Evolutionary conservation across 495 filamentous ascomycete species (phyloP).

Genomic region (Xylaria palmicola): DNA sequence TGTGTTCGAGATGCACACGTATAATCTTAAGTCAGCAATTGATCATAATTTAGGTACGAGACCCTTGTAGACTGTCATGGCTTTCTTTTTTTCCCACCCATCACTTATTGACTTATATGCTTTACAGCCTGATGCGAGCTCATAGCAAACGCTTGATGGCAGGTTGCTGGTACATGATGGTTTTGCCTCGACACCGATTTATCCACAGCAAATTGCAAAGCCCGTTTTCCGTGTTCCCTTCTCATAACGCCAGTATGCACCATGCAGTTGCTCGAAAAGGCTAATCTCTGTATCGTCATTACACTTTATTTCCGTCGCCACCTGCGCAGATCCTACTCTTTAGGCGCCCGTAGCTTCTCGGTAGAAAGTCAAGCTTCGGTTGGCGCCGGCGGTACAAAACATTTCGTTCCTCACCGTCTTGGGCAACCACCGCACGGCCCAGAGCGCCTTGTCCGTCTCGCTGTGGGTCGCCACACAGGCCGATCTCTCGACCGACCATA

Average conservation of each 20-base stretch:
- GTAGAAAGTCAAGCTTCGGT: constrained; percentile 80
- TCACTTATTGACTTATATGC: not conserved
- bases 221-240: constrained; percentile 23
- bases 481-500: constrained; percentile 83
- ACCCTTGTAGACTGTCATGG: too few species aligned
- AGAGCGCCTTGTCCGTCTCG: constrained; percentile 82
- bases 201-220: constrained; percentile 13
- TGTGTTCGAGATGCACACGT: too few species aligned
- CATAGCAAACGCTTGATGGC: not conserved
- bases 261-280: constrained; percentile 7
- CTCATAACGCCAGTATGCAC: constrained; percentile 25
- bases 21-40: too few species aligned
- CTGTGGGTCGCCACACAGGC: constrained; percentile 90
- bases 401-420: constrained; percentile 70
- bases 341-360: constrained; percentile 81
- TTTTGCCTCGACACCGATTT: not conserved
- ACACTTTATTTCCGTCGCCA: too few species aligned
- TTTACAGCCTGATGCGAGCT: not conserved
- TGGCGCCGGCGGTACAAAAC: constrained; percentile 84
- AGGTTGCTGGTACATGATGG: not conserved
- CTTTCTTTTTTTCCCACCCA: not conserved
- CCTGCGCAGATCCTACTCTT: not conserved
- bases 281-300: not conserved
- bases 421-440: constrained; percentile 86
- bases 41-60: too few species aligned